phyloP scores from a whole-genome alignment of 164 flowering plant species.

The Vitis amurensis region DNA sequence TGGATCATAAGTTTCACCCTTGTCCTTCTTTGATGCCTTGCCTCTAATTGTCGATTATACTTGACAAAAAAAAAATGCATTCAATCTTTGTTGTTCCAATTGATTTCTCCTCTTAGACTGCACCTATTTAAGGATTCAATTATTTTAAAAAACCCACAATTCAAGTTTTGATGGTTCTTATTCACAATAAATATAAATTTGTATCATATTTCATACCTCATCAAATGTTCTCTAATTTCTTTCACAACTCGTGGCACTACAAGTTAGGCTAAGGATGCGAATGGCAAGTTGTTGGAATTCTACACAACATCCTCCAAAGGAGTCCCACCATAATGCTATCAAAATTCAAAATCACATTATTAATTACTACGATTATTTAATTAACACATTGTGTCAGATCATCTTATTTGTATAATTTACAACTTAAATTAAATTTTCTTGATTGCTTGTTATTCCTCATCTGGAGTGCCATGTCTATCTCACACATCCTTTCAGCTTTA shows the following conservation, averaged over 20 bases:
- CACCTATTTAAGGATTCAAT: background rate
- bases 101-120: background rate
- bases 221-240: background rate
- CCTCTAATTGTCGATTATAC: background rate
- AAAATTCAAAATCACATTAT: background rate
- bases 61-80: background rate
- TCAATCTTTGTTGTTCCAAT: background rate
- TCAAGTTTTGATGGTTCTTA: too few species aligned
- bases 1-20: background rate
- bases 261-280: background rate
- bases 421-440: background rate
- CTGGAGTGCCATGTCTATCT: background rate
- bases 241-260: background rate
- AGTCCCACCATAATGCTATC: background rate
- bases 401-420: background rate
- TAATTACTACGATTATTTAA: too few species aligned
- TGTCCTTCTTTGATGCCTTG: background rate
- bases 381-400: background rate
- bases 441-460: background rate
- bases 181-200: too few species aligned
- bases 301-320: background rate
- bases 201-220: background rate
- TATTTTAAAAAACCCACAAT: too few species aligned
- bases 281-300: background rate
- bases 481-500: background rate